Conservation (phyloP, 176 grass and related monocot genomes). For the Phragmites australis region DNA sequence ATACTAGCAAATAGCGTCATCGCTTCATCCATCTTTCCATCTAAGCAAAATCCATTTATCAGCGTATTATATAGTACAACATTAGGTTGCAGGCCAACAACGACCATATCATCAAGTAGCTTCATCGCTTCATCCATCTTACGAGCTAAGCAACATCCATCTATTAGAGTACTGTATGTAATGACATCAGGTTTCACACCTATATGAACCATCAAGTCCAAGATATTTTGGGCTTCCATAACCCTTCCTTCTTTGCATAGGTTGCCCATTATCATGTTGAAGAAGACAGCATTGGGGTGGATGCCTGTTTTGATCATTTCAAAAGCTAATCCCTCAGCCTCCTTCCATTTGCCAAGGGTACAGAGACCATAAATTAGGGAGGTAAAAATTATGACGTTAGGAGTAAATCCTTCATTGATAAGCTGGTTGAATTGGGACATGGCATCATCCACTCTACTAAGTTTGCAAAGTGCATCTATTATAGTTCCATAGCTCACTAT, state of each 20-base stretch:
- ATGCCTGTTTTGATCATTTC: conserved; percentile 34
- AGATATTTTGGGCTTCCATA: conserved; percentile 25
- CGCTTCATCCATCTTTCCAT: conserved; percentile 7
- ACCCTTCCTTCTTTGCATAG: conserved; percentile 20
- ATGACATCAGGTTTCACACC: conserved; percentile 10
- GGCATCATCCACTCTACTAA: conserved; percentile 6
- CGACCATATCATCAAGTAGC: not conserved
- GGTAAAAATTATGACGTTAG: not conserved
- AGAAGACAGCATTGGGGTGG: not conserved
- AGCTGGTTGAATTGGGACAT: conserved; percentile 23
- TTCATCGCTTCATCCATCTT: conserved; percentile 17
- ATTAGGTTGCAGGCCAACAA: not conserved
- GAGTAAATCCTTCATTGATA: not conserved
- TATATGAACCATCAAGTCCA: conserved; percentile 24
- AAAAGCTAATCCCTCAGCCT: conserved; percentile 28
- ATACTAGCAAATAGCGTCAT: not conserved
- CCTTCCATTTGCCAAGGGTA: conserved; percentile 17
- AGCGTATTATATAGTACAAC: conserved; percentile 18
- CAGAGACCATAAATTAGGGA: not conserved
- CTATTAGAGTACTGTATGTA: conserved; percentile 25
- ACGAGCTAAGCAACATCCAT: conserved; percentile 16
- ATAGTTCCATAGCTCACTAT: conserved; percentile 14
- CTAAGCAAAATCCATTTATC: conserved; percentile 26
- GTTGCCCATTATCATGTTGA: conserved; percentile 24
- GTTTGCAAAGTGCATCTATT: conserved; percentile 2